These are phyloP conservation scores for Fusarium annulatum DNA, from an alignment of 2,329 filamentous ascomycete species.

Conservation along the genomic window DNA sequence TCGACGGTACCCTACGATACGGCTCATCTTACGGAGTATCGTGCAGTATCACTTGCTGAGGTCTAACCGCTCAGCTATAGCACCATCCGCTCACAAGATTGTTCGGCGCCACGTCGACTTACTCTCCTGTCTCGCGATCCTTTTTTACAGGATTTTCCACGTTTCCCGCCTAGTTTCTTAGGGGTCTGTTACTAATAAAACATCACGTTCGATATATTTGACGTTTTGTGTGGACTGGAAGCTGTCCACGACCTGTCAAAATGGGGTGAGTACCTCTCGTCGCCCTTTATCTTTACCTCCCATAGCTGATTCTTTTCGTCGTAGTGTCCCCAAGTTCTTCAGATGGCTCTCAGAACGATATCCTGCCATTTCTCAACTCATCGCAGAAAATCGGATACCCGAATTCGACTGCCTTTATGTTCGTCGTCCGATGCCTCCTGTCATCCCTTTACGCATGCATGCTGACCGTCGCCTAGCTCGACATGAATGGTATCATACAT, in stretches of 20 bases:
- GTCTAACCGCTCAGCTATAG: conserved; percentile 11
- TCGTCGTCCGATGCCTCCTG: conserved; percentile 46
- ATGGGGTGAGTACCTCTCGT: conserved; percentile 46
- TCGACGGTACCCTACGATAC: conserved; percentile 4
- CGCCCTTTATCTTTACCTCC: not conserved
- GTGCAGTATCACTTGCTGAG: conserved; percentile 4
- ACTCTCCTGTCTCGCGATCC: conserved; percentile 24
- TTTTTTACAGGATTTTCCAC: conserved; percentile 36
- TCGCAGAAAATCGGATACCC: conserved; percentile 97
- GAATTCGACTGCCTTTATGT: conserved; percentile 98
- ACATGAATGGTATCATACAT: conserved; percentile 99
- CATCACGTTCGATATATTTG: conserved; percentile 9
- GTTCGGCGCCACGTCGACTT: conserved; percentile 25
- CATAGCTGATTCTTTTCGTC: conserved; percentile 29
- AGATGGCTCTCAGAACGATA: conserved; percentile 99
- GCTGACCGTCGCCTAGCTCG: conserved; percentile 64
- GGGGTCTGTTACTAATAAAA: conserved; percentile 19
- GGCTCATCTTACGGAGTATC: conserved; percentile 13
- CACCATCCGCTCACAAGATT: conserved; percentile 5
- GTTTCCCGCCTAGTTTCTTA: conserved; percentile 33
- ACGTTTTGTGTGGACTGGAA: conserved; percentile 37
- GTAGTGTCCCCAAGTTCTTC: conserved; percentile 87
- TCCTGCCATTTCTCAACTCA: conserved; percentile 97
- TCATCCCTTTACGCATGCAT: conserved; percentile 11
- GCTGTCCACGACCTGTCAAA: conserved; percentile 31